Base-by-base conservation (phyloP, 2,329 filamentous ascomycete genomes). In the Pseudohalonectria lignicola region DNA sequence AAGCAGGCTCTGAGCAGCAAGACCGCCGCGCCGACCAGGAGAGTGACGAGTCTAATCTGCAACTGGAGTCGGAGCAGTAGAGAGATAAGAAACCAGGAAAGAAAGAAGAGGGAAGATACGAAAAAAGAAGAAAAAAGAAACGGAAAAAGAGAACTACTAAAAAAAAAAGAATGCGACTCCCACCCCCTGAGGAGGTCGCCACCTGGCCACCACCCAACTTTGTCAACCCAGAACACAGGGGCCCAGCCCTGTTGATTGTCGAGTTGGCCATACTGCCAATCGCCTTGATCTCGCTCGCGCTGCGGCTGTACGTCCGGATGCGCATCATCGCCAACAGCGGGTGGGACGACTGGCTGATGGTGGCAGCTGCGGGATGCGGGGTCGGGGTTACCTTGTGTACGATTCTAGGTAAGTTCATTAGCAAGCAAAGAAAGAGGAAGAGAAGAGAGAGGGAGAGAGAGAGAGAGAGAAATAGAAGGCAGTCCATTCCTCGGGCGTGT, bases 341-440 rank as follows among this genome's bases (percentile, higher is more conserved):
- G 25, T 48, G 52, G 37, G 62, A 65, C 42, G 62, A 64, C 47
- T 63, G 57, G 60, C 37, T 65, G 11, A 65, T 65, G 61, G 42
- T 62, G 5, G 52, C 39, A 25, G 59, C 59, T 4, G 53, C 55
- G 43, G 60, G 63, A 48, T 41, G 52, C 34, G 4, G 8, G 15
- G 26, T 4, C 26, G 4, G n/a, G n/a, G n/a, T n/a, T n/a, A n/a
- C n/a, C n/a, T n/a, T 37, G 13, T 37, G 36, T 29, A 37, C 36
- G 13, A 31, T 37, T 20, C 8, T 31, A 12, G 19, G 30, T 31
- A 31, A 18, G 16, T 11, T 11, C 19, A 17, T 9, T 16, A 8
- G n/a, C n/a, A n/a, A 31, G 29, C 3, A n/a, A 6, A 17, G 5
- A 5, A 4, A 5, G 11, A 12, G 13, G n/a, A n/a, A n/a, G n/a